Evolutionary conservation across 148 eudicot species (phyloP), one percentile per base, ranked within the genome.

Genomic region (Talinum fruticosum): DNA sequence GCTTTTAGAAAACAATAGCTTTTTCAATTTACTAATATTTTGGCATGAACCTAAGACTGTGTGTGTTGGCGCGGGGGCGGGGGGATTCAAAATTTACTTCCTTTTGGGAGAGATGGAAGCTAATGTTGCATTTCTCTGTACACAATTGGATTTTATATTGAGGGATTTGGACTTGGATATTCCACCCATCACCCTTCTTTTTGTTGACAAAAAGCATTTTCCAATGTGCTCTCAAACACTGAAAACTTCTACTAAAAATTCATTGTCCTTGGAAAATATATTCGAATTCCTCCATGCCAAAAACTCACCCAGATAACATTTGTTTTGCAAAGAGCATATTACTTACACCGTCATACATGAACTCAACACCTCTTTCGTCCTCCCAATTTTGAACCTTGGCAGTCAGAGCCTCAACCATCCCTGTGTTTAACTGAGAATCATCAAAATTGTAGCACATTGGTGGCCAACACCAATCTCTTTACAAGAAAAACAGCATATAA

Each of bases 341-440:
- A 86, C 97, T 86, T 86, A 96, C 99, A 70, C 95, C 99, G 86
- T 96, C 98, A 82, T 91, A 96, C 76, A 80, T 79, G 80, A 96
- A 96, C 64, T 87, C 90, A 16, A 77, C 73, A 72, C 92, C 87
- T 79, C 92, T 89, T 85, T 96, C 98, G 59, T 78, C 83, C 83
- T 96, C 99, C 97, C 99, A 96, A 21, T 89, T 79, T 79, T 54
- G 69, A 34, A 87, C 80, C 83, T 91, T 96, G 57, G 90, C 81
- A 83, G 89, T 82, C 82, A 96, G 79, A 29, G 90, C 73, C 72
- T 93, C 95, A 78, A 89, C 93, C 95, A 96, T 93, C 72, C 95
- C 98, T 96, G 82, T 82, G 66, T 37, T 75, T 41, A 66, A 68
- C 49, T 65, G 41, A 54, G 15, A 36, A 70, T 0, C n/a, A 71